Evolutionary conservation across 192 early-diverging fungal species (phyloP), one percentile per base, ranked within the genome.

Genomic region (Coemansia sp.): DNA sequence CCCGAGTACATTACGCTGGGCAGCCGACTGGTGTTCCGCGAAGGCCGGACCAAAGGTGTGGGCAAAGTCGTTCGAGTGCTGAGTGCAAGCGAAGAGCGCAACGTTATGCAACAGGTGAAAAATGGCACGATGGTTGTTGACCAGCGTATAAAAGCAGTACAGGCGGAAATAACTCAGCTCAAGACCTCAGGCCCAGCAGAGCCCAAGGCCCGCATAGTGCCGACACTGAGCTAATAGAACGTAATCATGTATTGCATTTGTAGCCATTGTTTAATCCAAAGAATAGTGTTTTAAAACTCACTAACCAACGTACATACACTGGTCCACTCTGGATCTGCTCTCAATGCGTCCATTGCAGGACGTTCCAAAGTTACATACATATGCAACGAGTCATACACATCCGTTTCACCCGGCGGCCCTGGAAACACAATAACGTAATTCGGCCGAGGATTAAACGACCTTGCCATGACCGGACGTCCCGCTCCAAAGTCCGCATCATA

Each of bases 31-130:
- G 83, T 90, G 20, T 90, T 90, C 71, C 86, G 89, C 66, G 89
- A 90, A 62, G 86, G 90, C 0, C 86, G 92, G 15, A 97, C 94
- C 15, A 94, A 95, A 78, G 93, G 93, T 17, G 87, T 94, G 5
- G 94, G 94, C 53, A 93, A 93, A 68, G 90, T 96, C 9, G 76
- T 84, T 1, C 57, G 73, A 10, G 58, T 76, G 5, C 31, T 81
- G 50, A 42, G n/a, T 10, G 63, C 61, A 15, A 50, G 58, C 0
- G 73, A 81, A 50, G 73, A 81, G 31, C n/a, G 26, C 15, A 3
- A 17, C 3, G n/a, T 31, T 4, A 10, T 37, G 11, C 0, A 34
- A 14, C 28, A 55, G 5, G 7, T n/a, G 12, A 34, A 26, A 5
- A 55, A 26, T 25, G 25, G 53, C 14, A 34, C 26, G 6, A 55